A percentile compares a stretch with the other conserved stretches of the same genome.
phyloP scores from a whole-genome alignment of 179 eudicot genomes.

The Pouteria campechiana region DNA sequence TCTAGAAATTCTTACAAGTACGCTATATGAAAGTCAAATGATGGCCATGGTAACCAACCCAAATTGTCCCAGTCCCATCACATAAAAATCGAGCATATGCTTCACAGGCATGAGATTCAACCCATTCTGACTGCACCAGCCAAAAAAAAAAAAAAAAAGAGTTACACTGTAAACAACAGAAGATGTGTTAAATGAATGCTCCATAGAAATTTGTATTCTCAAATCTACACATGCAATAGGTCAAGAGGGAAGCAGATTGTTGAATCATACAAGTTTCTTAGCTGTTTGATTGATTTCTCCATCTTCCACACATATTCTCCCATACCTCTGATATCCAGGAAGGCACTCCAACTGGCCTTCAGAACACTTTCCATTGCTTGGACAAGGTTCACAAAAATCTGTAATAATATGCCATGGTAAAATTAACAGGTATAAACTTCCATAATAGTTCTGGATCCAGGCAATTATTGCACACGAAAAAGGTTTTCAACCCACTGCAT shows the following conservation, averaged over 20 bases:
- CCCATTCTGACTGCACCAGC: conserved; percentile 51
- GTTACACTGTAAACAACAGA: no score
- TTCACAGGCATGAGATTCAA: conserved; percentile 51
- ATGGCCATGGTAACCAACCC: conserved; percentile 49
- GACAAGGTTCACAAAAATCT: conserved; percentile 88
- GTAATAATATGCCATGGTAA: conserved; percentile 9
- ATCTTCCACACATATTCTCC: conserved; percentile 70
- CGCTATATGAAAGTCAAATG: neutral
- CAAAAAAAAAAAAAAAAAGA: no score
- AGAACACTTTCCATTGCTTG: conserved; percentile 59
- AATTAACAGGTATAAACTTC: no score
- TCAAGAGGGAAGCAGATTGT: conserved; percentile 1
- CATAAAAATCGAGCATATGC: conserved; percentile 62
- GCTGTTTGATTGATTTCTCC: conserved; percentile 56
- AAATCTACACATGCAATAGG: neutral
- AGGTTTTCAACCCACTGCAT: no score
- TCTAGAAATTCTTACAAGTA: neutral
- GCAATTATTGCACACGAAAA: no score
- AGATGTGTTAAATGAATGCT: no score
- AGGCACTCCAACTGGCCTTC: conserved; percentile 70
- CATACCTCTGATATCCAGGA: conserved; percentile 53
- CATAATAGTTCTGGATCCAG: no score
- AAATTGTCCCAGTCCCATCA: conserved; percentile 46
- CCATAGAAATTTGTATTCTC: no score
- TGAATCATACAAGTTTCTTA: conserved; percentile 47